Percentiles rank a stretch among this genome's conserved stretches.
These are phyloP conservation scores for Populus ilicifolia DNA, from an alignment of 345 rosid species.

Conservation along the genomic window DNA sequence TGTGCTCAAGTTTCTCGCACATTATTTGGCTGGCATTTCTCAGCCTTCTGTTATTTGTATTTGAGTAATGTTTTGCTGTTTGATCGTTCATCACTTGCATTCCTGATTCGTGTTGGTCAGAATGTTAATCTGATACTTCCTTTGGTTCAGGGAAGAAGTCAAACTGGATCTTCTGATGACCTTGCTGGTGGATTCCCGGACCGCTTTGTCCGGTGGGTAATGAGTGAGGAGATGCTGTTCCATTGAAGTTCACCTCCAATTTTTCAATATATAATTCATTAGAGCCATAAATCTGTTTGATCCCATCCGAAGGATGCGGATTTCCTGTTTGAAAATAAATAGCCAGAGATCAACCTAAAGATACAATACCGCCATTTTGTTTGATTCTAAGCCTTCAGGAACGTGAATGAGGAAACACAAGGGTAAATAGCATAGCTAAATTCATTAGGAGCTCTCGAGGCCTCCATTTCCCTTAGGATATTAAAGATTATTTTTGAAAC, in stretches of 20 bases:
- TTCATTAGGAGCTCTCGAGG: conserved; percentile 9
- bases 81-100: not conserved
- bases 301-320: conserved; percentile 60
- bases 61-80: not conserved
- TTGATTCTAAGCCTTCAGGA: conserved; percentile 1
- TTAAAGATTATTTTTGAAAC: not conserved
- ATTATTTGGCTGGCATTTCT: no score
- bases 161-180: conserved; percentile 10
- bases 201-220: conserved; percentile 65
- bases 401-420: conserved; percentile 5
- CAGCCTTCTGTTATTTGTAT: no score
- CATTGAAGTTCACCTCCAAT: conserved; percentile 6
- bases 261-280: conserved; percentile 12
- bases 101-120: not conserved
- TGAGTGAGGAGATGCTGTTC: conserved; percentile 45
- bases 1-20: no score
- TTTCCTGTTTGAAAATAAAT: conserved; percentile 18
- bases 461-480: not conserved
- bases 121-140: not conserved
- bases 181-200: conserved; percentile 34
- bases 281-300: conserved; percentile 10
- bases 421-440: conserved; percentile 16
- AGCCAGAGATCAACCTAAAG: conserved; percentile 3
- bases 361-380: conserved; percentile 9
- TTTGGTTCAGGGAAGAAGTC: conserved; percentile 41